Conservation (phyloP, 2,329 filamentous ascomycete species). For the Amylocarpus encephaloides region DNA sequence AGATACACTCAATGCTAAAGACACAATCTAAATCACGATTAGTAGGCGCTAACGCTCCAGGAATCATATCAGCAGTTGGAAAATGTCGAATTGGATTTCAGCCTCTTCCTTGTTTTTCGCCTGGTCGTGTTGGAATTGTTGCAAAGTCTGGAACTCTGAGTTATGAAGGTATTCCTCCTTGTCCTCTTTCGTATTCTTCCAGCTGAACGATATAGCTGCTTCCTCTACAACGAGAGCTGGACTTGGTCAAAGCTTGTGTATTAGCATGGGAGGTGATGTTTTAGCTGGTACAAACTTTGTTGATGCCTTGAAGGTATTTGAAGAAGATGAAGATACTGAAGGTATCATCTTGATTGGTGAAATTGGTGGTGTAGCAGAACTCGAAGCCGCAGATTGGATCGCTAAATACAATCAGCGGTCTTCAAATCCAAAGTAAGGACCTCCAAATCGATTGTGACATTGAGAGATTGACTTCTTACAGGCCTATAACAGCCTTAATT, state of each 20-base stretch:
- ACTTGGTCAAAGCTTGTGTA: conserved; percentile 65
- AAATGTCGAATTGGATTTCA: conserved; percentile 70
- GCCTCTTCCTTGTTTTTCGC: conserved; percentile 64
- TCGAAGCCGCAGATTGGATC: conserved; percentile 69
- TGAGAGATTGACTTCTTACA: conserved; percentile 27
- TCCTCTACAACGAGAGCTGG: conserved; percentile 63
- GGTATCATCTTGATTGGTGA: conserved; percentile 64
- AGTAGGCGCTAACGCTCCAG: conserved; percentile 67
- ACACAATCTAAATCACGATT: conserved; percentile 63
- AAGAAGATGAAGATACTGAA: conserved; percentile 58
- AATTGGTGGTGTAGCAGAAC: conserved; percentile 58
- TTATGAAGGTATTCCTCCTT: conserved; percentile 47
- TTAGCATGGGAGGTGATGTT: conserved; percentile 68
- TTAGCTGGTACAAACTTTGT: conserved; percentile 68
- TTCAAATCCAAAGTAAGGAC: conserved; percentile 54
- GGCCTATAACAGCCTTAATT: conserved; percentile 66
- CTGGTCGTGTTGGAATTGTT: conserved; percentile 63
- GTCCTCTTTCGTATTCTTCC: not conserved
- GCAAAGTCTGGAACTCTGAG: conserved; percentile 70
- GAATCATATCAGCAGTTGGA: conserved; percentile 66
- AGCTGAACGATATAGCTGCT: conserved; percentile 41
- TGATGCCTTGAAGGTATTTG: conserved; percentile 61
- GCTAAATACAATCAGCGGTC: conserved; percentile 53
- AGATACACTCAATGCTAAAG: conserved; percentile 63
- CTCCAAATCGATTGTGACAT: not conserved